These are phyloP conservation scores for Plasmodium adleri DNA, from an alignment of 169 alveolate species.

Conservation along the genomic window DNA sequence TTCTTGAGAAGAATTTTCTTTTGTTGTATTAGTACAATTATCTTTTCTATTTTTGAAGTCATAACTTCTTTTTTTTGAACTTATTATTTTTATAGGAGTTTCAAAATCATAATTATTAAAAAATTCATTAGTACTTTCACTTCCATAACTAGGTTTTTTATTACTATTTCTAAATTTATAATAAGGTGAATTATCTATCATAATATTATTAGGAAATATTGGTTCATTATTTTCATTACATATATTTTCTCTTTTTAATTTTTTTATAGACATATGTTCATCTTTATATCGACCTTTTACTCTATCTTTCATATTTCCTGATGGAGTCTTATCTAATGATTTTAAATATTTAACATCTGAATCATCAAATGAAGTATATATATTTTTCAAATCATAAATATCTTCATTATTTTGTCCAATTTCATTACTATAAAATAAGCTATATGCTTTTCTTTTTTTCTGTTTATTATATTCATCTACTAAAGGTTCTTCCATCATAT, in stretches of 20 bases:
- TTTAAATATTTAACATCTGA: constrained; percentile 20
- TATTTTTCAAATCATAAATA: constrained; percentile 17
- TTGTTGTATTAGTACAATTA: constrained; percentile 37
- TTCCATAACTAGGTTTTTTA: constrained; percentile 42
- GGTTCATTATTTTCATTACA: constrained; percentile 42
- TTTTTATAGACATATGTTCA: constrained; percentile 21
- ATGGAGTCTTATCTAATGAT: constrained; percentile 37
- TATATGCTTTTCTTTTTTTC: constrained; percentile 70
- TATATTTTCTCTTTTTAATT: constrained; percentile 49
- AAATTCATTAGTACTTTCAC: constrained; percentile 66
- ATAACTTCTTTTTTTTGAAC: constrained; percentile 27
- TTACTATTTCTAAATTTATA: constrained; percentile 22
- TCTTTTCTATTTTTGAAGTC: constrained; percentile 48
- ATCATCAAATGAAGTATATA: constrained; percentile 43
- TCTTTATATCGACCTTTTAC: constrained; percentile 8
- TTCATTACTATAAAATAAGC: constrained; percentile 74
- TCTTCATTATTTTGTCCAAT: constrained; percentile 46
- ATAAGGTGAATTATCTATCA: constrained; percentile 46
- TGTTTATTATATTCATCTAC: not conserved
- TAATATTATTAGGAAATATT: constrained; percentile 13
- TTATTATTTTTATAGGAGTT: constrained; percentile 49
- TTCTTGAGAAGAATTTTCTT: constrained; percentile 63
- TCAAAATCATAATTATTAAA: constrained; percentile 66
- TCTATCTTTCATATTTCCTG: constrained; percentile 21
- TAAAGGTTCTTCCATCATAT: constrained; percentile 41